phyloP scores from a whole-genome alignment of 805 yeast species.

The Grigorovia jiainica region DNA sequence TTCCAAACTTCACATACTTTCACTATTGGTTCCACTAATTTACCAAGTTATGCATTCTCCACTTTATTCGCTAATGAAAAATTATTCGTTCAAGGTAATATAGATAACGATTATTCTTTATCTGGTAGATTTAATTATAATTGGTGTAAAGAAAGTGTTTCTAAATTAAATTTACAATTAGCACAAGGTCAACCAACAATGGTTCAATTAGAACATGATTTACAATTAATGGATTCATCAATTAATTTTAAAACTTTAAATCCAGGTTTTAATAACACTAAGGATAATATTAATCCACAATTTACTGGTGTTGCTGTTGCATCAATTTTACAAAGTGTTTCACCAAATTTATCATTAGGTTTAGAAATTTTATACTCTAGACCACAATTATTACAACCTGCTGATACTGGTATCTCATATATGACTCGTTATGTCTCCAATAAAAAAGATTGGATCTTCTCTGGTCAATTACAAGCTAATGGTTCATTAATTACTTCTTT shows the following conservation, averaged over 20 bases:
- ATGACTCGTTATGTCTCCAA: slow-evolving; percentile 76
- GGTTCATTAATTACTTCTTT: slow-evolving; percentile 84
- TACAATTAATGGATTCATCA: slow-evolving; percentile 81
- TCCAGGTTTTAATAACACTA: slow-evolving; percentile 54
- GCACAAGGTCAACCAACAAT: slow-evolving; percentile 84
- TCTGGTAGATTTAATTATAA: slow-evolving; percentile 87
- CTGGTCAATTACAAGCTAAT: slow-evolving; percentile 88
- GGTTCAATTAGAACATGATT: slow-evolving; percentile 94
- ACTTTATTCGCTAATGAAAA: slow-evolving; percentile 83
- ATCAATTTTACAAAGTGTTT: slow-evolving; percentile 79
- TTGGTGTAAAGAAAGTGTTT: slow-evolving; percentile 69
- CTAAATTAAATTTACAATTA: slow-evolving; percentile 82
- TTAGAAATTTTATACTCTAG: slow-evolving; percentile 80
- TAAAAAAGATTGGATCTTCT: slow-evolving; percentile 76
- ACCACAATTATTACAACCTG: slow-evolving; percentile 63
- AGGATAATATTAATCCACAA: slow-evolving; percentile 33
- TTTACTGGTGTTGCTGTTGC: slow-evolving; percentile 91
- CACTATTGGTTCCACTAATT: slow-evolving; percentile 71
- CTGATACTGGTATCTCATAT: slow-evolving; percentile 85
- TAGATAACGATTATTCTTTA: slow-evolving; percentile 78
- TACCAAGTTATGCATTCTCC: slow-evolving; percentile 86
- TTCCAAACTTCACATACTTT: slow-evolving; percentile 96
- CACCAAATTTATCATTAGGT: slow-evolving; percentile 80
- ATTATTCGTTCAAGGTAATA: slow-evolving; percentile 79
- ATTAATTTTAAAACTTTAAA: slow-evolving; percentile 84